Conservation (phyloP, 495 filamentous ascomycete species). For the Neurospora sp. region DNA sequence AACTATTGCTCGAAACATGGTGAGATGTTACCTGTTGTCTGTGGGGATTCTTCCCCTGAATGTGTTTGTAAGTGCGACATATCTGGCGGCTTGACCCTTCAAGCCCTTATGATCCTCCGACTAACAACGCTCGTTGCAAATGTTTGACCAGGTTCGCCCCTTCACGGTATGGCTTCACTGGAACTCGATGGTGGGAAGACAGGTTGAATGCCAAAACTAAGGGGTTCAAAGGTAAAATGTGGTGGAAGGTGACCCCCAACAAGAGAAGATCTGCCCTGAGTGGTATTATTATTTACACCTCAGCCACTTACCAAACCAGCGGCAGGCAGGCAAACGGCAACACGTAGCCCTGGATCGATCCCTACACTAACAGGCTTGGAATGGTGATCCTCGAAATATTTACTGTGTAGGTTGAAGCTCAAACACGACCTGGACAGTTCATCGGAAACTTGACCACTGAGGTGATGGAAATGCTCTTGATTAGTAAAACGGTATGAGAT, state of each 20-base stretch:
- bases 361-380: neutral
- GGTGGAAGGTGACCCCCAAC: neutral
- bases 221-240: neutral
- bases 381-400: neutral
- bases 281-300: neutral
- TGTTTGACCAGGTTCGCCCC: neutral
- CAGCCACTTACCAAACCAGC: neutral
- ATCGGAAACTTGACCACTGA: neutral
- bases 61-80: neutral
- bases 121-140: neutral
- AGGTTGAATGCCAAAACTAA: neutral
- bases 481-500: neutral
- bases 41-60: neutral
- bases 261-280: neutral
- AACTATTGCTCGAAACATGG: neutral
- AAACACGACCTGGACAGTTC: neutral
- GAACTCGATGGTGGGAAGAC: neutral
- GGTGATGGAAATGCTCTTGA: neutral
- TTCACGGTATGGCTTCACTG: neutral
- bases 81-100: neutral
- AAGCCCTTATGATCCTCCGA: neutral
- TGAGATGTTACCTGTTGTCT: neutral
- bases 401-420: neutral
- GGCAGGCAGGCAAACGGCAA: neutral
- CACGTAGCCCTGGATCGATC: neutral